These are phyloP conservation scores for Penicillium goetzii DNA, from an alignment of 495 filamentous ascomycete species.

Conservation along the genomic window DNA sequence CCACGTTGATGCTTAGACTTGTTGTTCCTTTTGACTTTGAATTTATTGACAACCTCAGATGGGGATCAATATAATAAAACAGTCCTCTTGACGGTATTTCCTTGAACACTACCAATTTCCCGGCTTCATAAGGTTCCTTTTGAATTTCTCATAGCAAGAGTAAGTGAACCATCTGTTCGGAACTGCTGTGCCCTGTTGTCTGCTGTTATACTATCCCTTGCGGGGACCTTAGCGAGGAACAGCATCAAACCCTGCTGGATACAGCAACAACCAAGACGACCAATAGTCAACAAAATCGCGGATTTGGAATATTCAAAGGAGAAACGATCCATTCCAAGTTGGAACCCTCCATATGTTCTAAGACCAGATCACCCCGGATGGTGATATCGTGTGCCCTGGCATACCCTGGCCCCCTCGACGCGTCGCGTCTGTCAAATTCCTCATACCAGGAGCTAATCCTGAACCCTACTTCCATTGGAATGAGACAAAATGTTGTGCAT, in stretches of 20 bases:
- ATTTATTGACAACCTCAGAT: too few relatives aligned
- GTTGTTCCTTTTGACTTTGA: too few relatives aligned
- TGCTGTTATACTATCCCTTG: neutral
- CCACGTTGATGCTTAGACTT: too few relatives aligned
- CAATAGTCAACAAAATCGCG: neutral
- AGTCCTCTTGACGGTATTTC: too few relatives aligned
- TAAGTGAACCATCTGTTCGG: too few relatives aligned
- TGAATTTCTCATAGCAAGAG: too few relatives aligned
- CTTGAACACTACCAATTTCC: too few relatives aligned
- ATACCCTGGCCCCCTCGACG: neutral
- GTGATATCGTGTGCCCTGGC: neutral
- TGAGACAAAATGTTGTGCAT: neutral
- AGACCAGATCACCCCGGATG: neutral
- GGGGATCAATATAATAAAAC: too few relatives aligned
- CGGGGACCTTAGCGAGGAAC: neutral
- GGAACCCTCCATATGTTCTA: neutral
- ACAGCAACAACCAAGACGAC: neutral
- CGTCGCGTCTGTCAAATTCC: constrained; percentile 2
- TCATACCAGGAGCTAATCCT: neutral
- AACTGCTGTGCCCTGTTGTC: neutral
- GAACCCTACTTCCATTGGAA: neutral
- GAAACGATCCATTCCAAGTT: too few relatives aligned
- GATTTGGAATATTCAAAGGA: too few relatives aligned
- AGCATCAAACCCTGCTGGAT: neutral
- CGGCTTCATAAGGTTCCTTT: too few relatives aligned